Percentiles rank a stretch among this genome's conserved stretches.
phyloP scores from a whole-genome alignment of 2,329 filamentous ascomycete genomes.

The Conoideocrella luteorostrata region DNA sequence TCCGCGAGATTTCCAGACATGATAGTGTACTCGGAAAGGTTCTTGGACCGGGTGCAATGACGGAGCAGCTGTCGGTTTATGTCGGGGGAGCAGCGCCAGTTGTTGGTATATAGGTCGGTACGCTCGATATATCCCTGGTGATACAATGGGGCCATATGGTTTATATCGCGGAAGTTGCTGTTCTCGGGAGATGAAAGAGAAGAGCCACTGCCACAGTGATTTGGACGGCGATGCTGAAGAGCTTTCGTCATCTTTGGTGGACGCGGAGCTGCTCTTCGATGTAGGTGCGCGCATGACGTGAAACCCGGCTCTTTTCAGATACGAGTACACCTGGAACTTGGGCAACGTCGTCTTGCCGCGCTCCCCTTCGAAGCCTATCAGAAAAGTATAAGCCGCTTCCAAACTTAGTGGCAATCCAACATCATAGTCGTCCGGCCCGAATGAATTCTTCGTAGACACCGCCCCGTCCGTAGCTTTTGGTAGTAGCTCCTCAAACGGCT shows the following conservation, averaged over 20 bases:
- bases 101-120: conserved; percentile 69
- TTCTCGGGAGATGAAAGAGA: conserved; percentile 36
- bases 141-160: conserved; percentile 51
- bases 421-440: conserved; percentile 40
- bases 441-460: conserved; percentile 12
- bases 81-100: conserved; percentile 65
- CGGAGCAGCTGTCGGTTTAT: conserved; percentile 45
- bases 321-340: conserved; percentile 81
- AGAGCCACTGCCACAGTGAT: conserved; percentile 47
- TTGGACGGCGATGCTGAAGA: conserved; percentile 13
- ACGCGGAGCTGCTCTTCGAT: conserved; percentile 12
- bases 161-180: conserved; percentile 19
- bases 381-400: conserved; percentile 80
- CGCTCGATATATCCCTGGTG: conserved; percentile 58
- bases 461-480: conserved; percentile 24
- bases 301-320: conserved; percentile 78
- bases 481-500: conserved; percentile 43
- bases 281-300: conserved; percentile 64
- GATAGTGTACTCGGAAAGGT: conserved; percentile 68
- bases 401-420: conserved; percentile 78
- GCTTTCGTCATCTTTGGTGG: conserved; percentile 18
- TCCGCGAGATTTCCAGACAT: conserved; percentile 67
- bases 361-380: conserved; percentile 65
- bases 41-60: conserved; percentile 25
- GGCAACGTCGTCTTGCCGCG: conserved; percentile 60